Conservation (phyloP, 2,329 filamentous ascomycete genomes). For the Aspergillus spinulosporus region DNA sequence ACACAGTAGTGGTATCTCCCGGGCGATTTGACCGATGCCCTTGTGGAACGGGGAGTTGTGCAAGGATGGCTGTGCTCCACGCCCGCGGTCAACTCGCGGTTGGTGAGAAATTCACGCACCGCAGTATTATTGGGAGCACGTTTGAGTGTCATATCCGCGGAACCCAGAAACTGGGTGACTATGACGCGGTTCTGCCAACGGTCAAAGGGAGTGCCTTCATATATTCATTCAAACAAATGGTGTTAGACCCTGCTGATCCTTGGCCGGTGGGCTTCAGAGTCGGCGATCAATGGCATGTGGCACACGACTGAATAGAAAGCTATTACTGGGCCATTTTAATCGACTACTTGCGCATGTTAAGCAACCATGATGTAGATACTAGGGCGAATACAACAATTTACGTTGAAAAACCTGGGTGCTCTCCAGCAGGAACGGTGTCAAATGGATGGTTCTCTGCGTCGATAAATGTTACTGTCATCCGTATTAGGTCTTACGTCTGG, state of each 20-base stretch:
- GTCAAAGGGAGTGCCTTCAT: conserved; percentile 50
- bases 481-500: too few species aligned
- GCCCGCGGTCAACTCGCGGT: conserved; percentile 40
- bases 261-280: conserved; percentile 45
- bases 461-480: too few species aligned
- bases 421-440: too few species aligned
- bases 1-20: conserved; percentile 48
- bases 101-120: conserved; percentile 39
- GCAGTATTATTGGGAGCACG: conserved; percentile 46
- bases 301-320: too few species aligned
- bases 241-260: conserved; percentile 47
- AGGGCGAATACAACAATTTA: too few species aligned
- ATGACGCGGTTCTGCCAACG: conserved; percentile 42
- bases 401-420: too few species aligned
- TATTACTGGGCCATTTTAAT: too few species aligned
- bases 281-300: conserved; percentile 27
- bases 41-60: conserved; percentile 49
- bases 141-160: conserved; percentile 42
- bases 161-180: conserved; percentile 40
- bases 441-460: too few species aligned
- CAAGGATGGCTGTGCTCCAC: conserved; percentile 47
- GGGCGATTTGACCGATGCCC: conserved; percentile 49
- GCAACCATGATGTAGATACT: too few species aligned
- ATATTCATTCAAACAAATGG: conserved; percentile 43
- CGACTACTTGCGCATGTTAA: too few species aligned